A percentile compares a stretch with the other conserved stretches of the same genome.
These are phyloP conservation scores for Conticribra weissflogii DNA, from an alignment of 108 stramenopile species.

Conservation along the genomic window DNA sequence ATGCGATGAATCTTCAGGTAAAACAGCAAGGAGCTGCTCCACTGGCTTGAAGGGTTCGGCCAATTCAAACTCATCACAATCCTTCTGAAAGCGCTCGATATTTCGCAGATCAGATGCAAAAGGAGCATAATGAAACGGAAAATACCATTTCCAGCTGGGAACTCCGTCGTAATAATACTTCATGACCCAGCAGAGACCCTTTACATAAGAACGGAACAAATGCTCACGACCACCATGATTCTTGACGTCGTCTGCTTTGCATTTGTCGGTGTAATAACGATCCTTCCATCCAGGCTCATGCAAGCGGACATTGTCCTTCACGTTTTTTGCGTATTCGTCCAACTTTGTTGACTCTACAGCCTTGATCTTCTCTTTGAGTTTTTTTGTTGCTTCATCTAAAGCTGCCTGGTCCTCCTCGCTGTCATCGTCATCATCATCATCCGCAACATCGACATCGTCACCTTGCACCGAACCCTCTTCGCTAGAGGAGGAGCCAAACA, in stretches of 20 bases:
- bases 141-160: slow-evolving; percentile 98
- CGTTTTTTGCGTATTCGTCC: slow-evolving; percentile 79
- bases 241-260: slow-evolving; percentile 94
- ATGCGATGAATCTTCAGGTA: slow-evolving; percentile 94
- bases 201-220: slow-evolving; percentile 92
- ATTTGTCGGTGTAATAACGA: slow-evolving; percentile 96
- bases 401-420: slow-evolving; percentile 51
- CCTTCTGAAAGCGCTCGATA: slow-evolving; percentile 87
- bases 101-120: slow-evolving; percentile 98
- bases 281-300: slow-evolving; percentile 97
- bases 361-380: slow-evolving; percentile 84
- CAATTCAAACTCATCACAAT: slow-evolving; percentile 77
- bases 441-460: slow-evolving; percentile 50
- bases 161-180: slow-evolving; percentile 96
- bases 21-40: slow-evolving; percentile 97
- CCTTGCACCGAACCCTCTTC: slow-evolving; percentile 30
- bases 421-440: slow-evolving; percentile 53
- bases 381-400: slow-evolving; percentile 31
- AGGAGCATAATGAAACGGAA: slow-evolving; percentile 98
- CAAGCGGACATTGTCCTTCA: slow-evolving; percentile 90
- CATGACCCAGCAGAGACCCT: slow-evolving; percentile 99
- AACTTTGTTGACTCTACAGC: slow-evolving; percentile 70
- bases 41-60: slow-evolving; percentile 94
- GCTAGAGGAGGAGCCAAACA: slow-evolving; percentile 51
- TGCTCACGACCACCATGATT: slow-evolving; percentile 89